Base-by-base conservation (phyloP, 2,329 filamentous ascomycete genomes). In the Fusarium marasasianum region DNA sequence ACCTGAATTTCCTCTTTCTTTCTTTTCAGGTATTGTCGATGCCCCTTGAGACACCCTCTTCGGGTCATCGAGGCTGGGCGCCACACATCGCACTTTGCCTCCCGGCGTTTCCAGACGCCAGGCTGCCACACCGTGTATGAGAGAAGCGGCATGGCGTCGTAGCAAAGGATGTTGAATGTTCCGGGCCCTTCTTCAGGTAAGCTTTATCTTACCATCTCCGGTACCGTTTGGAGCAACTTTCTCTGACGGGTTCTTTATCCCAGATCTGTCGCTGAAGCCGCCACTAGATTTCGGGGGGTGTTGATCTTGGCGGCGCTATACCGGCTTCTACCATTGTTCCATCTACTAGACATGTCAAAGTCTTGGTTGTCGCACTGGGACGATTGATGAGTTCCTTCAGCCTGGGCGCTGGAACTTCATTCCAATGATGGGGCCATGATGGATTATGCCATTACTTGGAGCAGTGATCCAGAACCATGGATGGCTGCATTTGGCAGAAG, bases 61-160 rank as follows among this genome's bases (percentile, higher is more conserved):
- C 24, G 66, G 56, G 55, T 47, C 51, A 68, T 73, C 59, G 68
- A 73, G 63, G 58, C 71, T 73, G 66, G 67, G 43, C 71, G 71
- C 67, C 71, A 73, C 71, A 57, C 58, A 72, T 69, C 60, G 58
- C 71, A 71, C 63, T 76, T 77, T 68, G 75, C 71, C 64, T 74
- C 67, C 47, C 29, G 58, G 75, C 71, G 70, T 64, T 72, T 72
- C 67, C 63, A 64, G 67, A 77, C 61, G 38, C 62, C 63, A 59
- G 63, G 57, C 50, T 63, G 50, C 71, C 72, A 71, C 66, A 65
- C 65, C 63, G 41, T 74, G 38, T 44, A 57, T 43, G 71, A 54
- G 55, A 72, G 47, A 63, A 66, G 62, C 57, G 54, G 60, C 69
- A 71, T 69, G 65, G 69, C 40, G 66, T 65, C 66, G 51, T 64